Percentiles rank a stretch among this genome's conserved stretches.
These are phyloP conservation scores for Cladosporium sphaerospermum DNA, from an alignment of 2,329 filamentous ascomycete species.

Conservation along the genomic window DNA sequence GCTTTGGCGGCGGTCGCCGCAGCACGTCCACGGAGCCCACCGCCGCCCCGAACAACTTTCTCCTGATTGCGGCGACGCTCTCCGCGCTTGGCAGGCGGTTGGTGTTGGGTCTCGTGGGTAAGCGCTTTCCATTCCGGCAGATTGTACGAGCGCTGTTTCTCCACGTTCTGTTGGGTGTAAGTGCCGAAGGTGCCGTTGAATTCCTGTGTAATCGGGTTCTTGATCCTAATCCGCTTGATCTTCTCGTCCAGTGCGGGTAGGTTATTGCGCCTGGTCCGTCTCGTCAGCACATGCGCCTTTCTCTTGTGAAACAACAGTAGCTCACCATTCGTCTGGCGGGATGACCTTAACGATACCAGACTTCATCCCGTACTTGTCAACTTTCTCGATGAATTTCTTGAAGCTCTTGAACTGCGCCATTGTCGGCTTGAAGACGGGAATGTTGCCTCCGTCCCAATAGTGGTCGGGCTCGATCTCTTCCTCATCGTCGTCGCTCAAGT, in stretches of 20 bases:
- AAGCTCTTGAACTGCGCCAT: slow-evolving; percentile 96
- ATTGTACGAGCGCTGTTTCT: slow-evolving; percentile 94
- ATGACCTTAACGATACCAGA: slow-evolving; percentile 96
- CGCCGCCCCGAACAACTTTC: slow-evolving; percentile 35
- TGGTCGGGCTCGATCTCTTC: slow-evolving; percentile 68
- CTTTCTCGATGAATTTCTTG: slow-evolving; percentile 79
- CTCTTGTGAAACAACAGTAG: slow-evolving; percentile 16
- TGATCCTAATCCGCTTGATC: slow-evolving; percentile 85
- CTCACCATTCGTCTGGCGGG: slow-evolving; percentile 87
- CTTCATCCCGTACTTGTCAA: slow-evolving; percentile 94
- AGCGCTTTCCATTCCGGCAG: slow-evolving; percentile 91
- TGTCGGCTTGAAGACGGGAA: slow-evolving; percentile 91
- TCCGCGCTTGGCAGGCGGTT: slow-evolving; percentile 85
- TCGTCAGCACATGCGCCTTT: slow-evolving; percentile 15
- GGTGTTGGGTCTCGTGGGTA: slow-evolving; percentile 91
- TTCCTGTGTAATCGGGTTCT: slow-evolving; percentile 96
- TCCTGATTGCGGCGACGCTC: slow-evolving; percentile 61
- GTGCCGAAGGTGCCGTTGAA: slow-evolving; percentile 94
- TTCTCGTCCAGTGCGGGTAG: slow-evolving; percentile 75
- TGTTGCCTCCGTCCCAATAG: slow-evolving; percentile 73
- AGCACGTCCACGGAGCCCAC: slow-evolving; percentile 24
- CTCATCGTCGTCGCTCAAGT: slow-evolving; percentile 34
- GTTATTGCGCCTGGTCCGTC: slow-evolving; percentile 52
- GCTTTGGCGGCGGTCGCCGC: slow-evolving; percentile 20
- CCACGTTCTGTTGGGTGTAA: slow-evolving; percentile 94